Evolutionary conservation across 1,284 basidiomycete genomes (phyloP).

Genomic region (Entoloma clypeatum): DNA sequence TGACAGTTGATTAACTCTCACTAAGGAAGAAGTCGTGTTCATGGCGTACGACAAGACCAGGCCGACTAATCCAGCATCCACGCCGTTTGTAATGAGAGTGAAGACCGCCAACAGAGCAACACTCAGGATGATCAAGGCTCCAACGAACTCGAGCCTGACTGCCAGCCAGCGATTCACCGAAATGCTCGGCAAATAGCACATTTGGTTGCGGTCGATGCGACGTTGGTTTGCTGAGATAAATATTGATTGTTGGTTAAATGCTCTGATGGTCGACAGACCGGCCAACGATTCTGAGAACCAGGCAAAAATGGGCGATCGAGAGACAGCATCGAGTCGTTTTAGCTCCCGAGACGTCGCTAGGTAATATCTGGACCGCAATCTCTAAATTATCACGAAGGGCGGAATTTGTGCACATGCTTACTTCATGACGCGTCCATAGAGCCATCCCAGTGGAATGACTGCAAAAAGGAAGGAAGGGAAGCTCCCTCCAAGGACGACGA

Average conservation of each 20-base stretch:
- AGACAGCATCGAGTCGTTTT: slow-evolving; percentile 66
- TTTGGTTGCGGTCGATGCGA: slow-evolving; percentile 75
- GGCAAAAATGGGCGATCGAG: slow-evolving; percentile 70
- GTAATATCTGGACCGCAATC: slow-evolving; percentile 42
- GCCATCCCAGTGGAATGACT: slow-evolving; percentile 69
- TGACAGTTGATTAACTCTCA: slow-evolving; percentile 37
- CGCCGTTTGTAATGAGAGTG: slow-evolving; percentile 64
- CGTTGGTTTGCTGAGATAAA: slow-evolving; percentile 69
- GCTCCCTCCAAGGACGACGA: slow-evolving; percentile 74
- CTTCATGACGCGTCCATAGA: slow-evolving; percentile 78
- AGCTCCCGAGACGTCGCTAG: slow-evolving; percentile 66
- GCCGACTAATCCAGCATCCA: slow-evolving; percentile 66
- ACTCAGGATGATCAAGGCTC: slow-evolving; percentile 62
- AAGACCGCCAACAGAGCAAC: slow-evolving; percentile 56
- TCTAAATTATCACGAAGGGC: not conserved
- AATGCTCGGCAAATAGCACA: slow-evolving; percentile 59
- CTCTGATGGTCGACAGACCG: slow-evolving; percentile 72
- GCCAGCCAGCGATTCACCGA: slow-evolving; percentile 80
- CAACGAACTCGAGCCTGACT: slow-evolving; percentile 73
- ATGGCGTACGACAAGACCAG: slow-evolving; percentile 74
- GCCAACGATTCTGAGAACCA: slow-evolving; percentile 80
- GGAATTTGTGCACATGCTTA: slow-evolving; percentile 34
- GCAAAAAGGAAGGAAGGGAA: slow-evolving; percentile 83
- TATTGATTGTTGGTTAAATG: slow-evolving; percentile 58
- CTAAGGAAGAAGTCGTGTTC: slow-evolving; percentile 72